Conservation (phyloP, 2,329 filamentous ascomycete genomes). For the Helotiales sp. region DNA sequence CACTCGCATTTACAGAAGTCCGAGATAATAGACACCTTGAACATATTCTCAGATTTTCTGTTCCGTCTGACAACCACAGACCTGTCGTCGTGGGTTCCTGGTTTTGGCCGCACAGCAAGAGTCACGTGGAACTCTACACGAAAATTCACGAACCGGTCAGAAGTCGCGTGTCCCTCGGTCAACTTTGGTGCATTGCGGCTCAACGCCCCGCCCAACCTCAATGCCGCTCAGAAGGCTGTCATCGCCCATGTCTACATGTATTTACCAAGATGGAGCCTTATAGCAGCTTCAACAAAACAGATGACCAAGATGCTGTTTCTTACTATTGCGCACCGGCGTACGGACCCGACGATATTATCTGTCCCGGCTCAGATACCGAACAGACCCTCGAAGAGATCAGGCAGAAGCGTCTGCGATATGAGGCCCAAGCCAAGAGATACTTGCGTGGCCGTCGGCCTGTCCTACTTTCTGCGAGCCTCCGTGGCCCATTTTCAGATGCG, state of each 20-base stretch:
- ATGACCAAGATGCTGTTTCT: conserved; percentile 35
- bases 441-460: conserved; percentile 55
- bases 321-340: conserved; percentile 49
- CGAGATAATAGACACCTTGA: no score
- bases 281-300: neutral
- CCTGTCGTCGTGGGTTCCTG: no score
- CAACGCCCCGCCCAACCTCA: conserved; percentile 1
- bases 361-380: conserved; percentile 58
- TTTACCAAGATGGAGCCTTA: conserved; percentile 6
- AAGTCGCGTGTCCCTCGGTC: conserved; percentile 1
- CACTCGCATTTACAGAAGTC: no score
- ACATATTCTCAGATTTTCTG: no score
- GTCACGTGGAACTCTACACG: conserved; percentile 7
- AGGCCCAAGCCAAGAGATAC: conserved; percentile 58
- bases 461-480: conserved; percentile 60
- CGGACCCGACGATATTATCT: conserved; percentile 49
- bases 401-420: conserved; percentile 56
- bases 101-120: no score
- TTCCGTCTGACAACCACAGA: no score
- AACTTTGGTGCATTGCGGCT: neutral
- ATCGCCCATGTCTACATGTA: neutral
- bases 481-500: conserved; percentile 60
- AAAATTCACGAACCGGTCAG: conserved; percentile 7
- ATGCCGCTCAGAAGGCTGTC: neutral
- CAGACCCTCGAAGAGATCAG: conserved; percentile 47